Percentiles rank a stretch among this genome's conserved stretches.
phyloP scores from a whole-genome alignment of 768 basidiomycete genomes.

The Lanmaoa rubissima region DNA sequence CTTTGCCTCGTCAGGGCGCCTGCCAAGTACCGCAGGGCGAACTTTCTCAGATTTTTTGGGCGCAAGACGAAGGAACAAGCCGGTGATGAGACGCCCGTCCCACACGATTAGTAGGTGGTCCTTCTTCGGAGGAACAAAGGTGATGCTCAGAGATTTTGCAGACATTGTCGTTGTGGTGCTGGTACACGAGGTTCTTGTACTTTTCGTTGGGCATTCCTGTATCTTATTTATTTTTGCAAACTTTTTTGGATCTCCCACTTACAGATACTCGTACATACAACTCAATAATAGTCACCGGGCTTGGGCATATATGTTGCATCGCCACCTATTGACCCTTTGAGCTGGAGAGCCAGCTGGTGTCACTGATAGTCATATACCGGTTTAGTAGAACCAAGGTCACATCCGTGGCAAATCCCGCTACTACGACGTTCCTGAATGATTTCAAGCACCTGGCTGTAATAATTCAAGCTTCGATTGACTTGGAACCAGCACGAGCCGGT shows the following conservation, averaged over 20 bases:
- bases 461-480: not conserved
- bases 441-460: not conserved
- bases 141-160: not conserved
- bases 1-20: constrained; percentile 24
- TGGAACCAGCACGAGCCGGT: not conserved
- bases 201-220: not conserved
- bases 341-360: not conserved
- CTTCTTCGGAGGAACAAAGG: not conserved
- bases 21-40: constrained; percentile 14
- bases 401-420: not conserved
- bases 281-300: not conserved
- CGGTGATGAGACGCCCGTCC: not conserved
- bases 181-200: not conserved
- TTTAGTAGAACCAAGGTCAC: no score
- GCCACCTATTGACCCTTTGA: not conserved
- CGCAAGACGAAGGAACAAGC: constrained; percentile 11
- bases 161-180: not conserved
- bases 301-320: not conserved
- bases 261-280: not conserved
- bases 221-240: constrained; percentile 1
- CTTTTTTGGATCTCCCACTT: not conserved
- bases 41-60: constrained; percentile 16
- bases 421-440: not conserved
- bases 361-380: no score
- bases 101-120: not conserved